A percentile compares a stretch with the other conserved stretches of the same genome.
Evolutionary conservation across 2,329 filamentous ascomycete species (phyloP).

Genomic region (Keithomyces neogunnii): DNA sequence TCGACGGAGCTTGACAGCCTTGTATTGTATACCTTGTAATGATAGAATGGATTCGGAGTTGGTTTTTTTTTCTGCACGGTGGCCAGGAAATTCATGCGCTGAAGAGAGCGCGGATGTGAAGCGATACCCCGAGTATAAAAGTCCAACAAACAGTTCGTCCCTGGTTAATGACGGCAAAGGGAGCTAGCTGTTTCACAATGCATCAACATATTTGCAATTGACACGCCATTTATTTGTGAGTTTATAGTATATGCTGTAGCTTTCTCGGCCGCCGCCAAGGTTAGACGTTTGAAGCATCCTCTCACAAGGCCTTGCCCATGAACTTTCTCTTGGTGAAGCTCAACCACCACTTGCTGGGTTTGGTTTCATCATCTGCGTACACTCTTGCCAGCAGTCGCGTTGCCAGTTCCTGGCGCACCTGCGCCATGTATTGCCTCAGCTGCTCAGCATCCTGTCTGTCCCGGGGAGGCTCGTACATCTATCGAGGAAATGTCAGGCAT

Average conservation of each 20-base stretch:
- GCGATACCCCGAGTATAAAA: not conserved
- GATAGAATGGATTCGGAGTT: not conserved
- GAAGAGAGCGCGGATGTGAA: not conserved
- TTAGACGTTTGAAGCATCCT: not conserved
- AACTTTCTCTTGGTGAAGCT: slow-evolving; percentile 99
- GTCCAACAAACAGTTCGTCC: no score
- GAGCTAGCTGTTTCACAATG: no score
- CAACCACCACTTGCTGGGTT: slow-evolving; percentile 85
- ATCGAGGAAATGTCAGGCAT: not conserved
- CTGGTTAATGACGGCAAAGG: no score
- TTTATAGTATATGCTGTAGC: no score
- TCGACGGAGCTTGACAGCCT: slow-evolving; percentile 8
- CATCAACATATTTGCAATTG: no score
- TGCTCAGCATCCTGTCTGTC: slow-evolving; percentile 86
- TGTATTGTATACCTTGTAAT: not conserved
- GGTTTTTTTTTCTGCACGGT: not conserved
- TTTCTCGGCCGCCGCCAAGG: no score
- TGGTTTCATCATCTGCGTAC: slow-evolving; percentile 71
- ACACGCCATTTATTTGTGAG: no score
- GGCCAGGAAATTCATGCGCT: not conserved
- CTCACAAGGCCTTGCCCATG: slow-evolving; percentile 85
- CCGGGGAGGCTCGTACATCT: slow-evolving; percentile 82
- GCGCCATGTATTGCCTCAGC: slow-evolving; percentile 79
- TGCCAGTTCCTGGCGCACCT: slow-evolving; percentile 89
- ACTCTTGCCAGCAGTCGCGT: slow-evolving; percentile 74